Base-by-base conservation (phyloP, 148 eudicot species). In the Polygonum aviculare region DNA sequence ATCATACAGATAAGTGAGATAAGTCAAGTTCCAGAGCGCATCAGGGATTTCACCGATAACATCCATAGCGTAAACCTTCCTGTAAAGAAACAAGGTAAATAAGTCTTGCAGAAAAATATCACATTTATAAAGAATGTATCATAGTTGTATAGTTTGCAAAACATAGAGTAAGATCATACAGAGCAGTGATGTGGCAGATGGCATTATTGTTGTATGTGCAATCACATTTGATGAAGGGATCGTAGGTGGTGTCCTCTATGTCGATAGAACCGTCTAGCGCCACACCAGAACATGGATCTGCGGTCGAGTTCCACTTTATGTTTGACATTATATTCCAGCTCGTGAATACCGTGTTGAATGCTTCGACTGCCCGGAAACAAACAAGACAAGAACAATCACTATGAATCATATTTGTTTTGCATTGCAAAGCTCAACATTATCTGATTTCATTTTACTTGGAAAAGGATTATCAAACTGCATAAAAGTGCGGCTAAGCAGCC, bases 141-240 rank as follows among this genome's bases (percentile, higher is more conserved):
- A 45, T 10, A 45, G 11, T 45, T 45, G 48, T 45, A 48, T 2
- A 12, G 15, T 12, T 48, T 48, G 15, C 50, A 48, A 10, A 3
- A 14, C 50, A 48, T 54, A 54, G 9, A 19, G 55, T 26, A 7
- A 12, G 41, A 31, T 69, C 90, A 79, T 75, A 94, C 97, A 94
- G 79, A 6, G 45, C 70, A 69, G 85, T 84, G 65, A 94, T 82
- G 82, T 83, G 97, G 86, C 97, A 94, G 76, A 78, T 75, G 69
- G 88, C 74, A 74, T 74, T 78, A 75, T 62, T 76, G 77, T 81
- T 33, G 72, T 2, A 73, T 39, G 83, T 55, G 79, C 98, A 94
- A 60, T 85, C 86, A 78, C 97, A 94, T 82, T 81, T 84, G 84
- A 91, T 84, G 60, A 80, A 90, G 2, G 95, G 98, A 39, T 89